Evolutionary conservation across 768 basidiomycete species (phyloP).

Genomic region (Tephrocybe sp.): DNA sequence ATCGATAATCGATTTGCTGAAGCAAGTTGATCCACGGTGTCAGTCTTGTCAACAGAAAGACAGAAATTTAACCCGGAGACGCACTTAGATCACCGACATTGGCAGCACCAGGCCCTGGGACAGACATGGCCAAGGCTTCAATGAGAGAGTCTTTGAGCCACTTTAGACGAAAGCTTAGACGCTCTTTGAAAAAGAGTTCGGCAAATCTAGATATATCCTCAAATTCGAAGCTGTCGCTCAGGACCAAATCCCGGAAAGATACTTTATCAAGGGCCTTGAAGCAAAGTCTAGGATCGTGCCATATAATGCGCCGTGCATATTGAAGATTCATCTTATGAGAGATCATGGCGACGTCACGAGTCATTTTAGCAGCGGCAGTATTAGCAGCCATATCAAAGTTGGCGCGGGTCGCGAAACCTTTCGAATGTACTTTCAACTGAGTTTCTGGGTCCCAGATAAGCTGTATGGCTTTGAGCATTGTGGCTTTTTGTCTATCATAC

Average conservation of each 20-base stretch:
- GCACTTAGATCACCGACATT: not conserved
- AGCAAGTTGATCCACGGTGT: no score
- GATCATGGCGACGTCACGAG: not conserved
- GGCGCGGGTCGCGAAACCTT: no score
- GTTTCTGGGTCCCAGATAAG: no score
- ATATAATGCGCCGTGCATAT: conserved; percentile 27
- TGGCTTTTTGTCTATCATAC: no score
- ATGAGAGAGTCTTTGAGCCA: conserved; percentile 27
- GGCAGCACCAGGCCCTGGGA: not conserved
- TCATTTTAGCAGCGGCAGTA: no score
- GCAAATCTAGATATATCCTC: conserved; percentile 20
- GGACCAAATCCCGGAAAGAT: conserved; percentile 29
- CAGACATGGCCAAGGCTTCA: conserved; percentile 14
- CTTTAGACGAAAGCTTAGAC: conserved; percentile 14
- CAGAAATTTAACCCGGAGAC: no score
- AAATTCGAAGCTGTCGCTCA: conserved; percentile 26
- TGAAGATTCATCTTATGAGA: conserved; percentile 13
- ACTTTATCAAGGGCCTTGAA: conserved; percentile 27
- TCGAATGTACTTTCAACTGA: no score
- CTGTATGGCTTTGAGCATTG: no score
- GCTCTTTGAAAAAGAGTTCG: not conserved
- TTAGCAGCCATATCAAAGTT: no score
- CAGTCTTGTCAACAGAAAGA: no score
- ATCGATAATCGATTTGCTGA: conserved; percentile 21
- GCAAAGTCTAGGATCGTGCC: conserved; percentile 25